Conservation (phyloP, 352 stramenopile species). For the Thraustochytrium striatum region DNA sequence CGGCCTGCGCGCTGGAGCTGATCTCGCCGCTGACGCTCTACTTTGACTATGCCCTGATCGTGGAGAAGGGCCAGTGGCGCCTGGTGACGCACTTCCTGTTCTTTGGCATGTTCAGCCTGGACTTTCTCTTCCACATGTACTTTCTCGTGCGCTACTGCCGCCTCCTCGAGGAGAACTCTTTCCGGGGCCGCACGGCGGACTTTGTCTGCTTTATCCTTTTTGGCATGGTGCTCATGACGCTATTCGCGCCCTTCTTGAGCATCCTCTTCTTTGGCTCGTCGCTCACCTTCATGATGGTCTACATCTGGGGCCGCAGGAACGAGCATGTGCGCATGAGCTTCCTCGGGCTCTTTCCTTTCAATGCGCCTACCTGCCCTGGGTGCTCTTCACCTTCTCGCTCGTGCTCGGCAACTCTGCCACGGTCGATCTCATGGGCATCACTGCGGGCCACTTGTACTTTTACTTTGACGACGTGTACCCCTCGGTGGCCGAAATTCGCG, state of each 20-base stretch:
- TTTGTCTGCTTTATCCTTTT: slow-evolving; percentile 98
- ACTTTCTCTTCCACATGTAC: slow-evolving; percentile 99
- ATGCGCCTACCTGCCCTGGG: slow-evolving; percentile 95
- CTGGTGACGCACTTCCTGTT: slow-evolving; percentile 97
- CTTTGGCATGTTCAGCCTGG: slow-evolving; percentile 96
- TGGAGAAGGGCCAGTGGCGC: slow-evolving; percentile 94
- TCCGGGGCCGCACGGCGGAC: slow-evolving; percentile 89
- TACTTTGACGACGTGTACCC: slow-evolving; percentile 99
- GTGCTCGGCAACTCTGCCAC: slow-evolving; percentile 87
- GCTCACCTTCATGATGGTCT: slow-evolving; percentile 99
- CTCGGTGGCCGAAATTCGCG: slow-evolving; percentile 27
- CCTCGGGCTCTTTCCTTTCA: slow-evolving; percentile 95
- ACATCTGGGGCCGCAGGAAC: slow-evolving; percentile 92
- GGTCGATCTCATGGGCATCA: slow-evolving; percentile 97
- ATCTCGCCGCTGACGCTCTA: slow-evolving; percentile 93
- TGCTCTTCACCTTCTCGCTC: slow-evolving; percentile 92
- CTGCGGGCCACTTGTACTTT: slow-evolving; percentile 97
- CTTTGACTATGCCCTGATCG: slow-evolving; percentile 91
- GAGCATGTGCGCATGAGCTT: slow-evolving; percentile 95
- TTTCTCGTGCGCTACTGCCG: slow-evolving; percentile 75
- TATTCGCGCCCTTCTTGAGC: slow-evolving; percentile 88
- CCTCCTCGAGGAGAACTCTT: slow-evolving; percentile 92
- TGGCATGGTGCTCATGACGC: slow-evolving; percentile 85
- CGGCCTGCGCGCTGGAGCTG: slow-evolving; percentile 86
- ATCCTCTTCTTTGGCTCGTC: slow-evolving; percentile 96